Evolutionary conservation across 176 grass and related monocot genomes (phyloP).

Genomic region (Tillandsia fasciculata): DNA sequence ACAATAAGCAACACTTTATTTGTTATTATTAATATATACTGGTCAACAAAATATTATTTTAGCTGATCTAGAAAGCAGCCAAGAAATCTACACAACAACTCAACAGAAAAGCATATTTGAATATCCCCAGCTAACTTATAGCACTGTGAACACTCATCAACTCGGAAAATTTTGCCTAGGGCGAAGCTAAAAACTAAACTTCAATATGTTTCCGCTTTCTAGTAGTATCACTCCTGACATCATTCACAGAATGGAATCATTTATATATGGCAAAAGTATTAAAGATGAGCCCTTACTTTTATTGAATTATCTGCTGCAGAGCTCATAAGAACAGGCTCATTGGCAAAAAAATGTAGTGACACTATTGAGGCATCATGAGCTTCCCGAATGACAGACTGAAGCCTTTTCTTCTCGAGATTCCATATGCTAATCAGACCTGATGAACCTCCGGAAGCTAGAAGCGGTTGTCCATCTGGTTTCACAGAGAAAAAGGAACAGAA

Average conservation of each 20-base stretch:
- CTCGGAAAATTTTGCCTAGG: background rate
- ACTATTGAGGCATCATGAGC: slow-evolving; percentile 85
- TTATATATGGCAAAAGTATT: background rate
- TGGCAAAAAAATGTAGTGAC: slow-evolving; percentile 85
- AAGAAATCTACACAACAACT: background rate
- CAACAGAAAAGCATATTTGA: too few species aligned
- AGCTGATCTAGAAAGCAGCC: background rate
- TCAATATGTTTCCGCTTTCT: background rate
- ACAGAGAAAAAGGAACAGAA: slow-evolving; percentile 13
- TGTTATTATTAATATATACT: background rate
- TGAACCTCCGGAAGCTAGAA: slow-evolving; percentile 87
- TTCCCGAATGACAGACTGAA: slow-evolving; percentile 89
- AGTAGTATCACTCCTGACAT: background rate
- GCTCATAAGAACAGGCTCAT: slow-evolving; percentile 95
- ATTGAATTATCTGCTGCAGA: slow-evolving; percentile 98
- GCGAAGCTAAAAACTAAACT: background rate
- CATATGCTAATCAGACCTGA: slow-evolving; percentile 98
- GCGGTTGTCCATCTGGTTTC: slow-evolving; percentile 77
- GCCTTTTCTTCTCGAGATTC: slow-evolving; percentile 86
- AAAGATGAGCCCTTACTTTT: slow-evolving; percentile 45
- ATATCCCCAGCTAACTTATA: too few species aligned
- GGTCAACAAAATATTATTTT: background rate
- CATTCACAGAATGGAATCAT: background rate
- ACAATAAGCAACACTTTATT: too few species aligned
- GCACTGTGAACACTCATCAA: too few species aligned